A percentile compares a stretch with the other conserved stretches of the same genome.
phyloP scores from a whole-genome alignment of 1,284 basidiomycete species.

The Marasmius tenuissimus region DNA sequence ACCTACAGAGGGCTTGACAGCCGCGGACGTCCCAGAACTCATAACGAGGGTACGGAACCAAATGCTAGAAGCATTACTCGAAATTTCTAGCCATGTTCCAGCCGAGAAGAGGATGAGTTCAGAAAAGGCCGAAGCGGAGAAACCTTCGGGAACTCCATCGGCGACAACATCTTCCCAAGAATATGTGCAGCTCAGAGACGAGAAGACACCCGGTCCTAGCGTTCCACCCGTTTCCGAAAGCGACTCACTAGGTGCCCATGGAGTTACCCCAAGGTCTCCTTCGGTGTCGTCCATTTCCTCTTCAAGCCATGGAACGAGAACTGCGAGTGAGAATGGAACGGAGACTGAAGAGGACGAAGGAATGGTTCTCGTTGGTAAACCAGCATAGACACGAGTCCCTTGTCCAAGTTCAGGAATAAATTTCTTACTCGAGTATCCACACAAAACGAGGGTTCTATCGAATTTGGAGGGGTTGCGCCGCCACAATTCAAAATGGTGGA shows the following conservation, averaged over 20 bases:
- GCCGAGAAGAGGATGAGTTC: conserved; percentile 16
- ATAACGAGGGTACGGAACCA: conserved; percentile 61
- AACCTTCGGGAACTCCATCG: not conserved
- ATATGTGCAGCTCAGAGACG: not conserved
- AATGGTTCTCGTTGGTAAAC: conserved; percentile 69
- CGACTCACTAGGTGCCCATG: not conserved
- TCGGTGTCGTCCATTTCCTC: conserved; percentile 24
- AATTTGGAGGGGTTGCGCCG: not conserved
- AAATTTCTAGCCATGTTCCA: conserved; percentile 58
- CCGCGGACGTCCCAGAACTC: conserved; percentile 65
- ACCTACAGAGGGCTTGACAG: conserved; percentile 65
- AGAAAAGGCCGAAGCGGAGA: not conserved
- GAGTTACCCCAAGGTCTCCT: not conserved
- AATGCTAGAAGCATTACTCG: conserved; percentile 71
- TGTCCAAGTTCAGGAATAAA: not conserved
- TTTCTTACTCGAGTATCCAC: not conserved
- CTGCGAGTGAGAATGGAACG: conserved; percentile 12
- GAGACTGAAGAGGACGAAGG: not conserved
- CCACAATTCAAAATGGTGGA: not conserved
- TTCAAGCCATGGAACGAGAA: conserved; percentile 21
- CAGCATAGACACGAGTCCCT: conserved; percentile 24
- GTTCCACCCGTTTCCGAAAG: not conserved
- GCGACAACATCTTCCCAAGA: no score
- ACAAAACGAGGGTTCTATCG: not conserved
- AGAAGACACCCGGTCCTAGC: not conserved